Percentiles rank a stretch among this genome's conserved stretches.
These are phyloP conservation scores for Halophytophthora batemanensis DNA, from an alignment of 352 stramenopile species.

Conservation along the genomic window DNA sequence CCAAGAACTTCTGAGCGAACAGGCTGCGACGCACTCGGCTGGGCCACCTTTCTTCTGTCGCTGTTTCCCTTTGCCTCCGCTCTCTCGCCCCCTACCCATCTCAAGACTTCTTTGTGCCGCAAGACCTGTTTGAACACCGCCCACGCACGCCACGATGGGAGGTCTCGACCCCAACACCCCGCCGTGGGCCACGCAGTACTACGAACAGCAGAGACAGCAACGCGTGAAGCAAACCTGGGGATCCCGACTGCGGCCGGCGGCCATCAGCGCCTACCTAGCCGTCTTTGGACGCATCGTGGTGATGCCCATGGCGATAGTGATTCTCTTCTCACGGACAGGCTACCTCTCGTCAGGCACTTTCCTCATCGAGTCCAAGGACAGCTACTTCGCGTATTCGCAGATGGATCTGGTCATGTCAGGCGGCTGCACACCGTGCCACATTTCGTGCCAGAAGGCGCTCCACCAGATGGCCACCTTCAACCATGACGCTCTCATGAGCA, in stretches of 20 bases:
- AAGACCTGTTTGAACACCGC: too few species aligned
- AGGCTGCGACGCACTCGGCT: too few species aligned
- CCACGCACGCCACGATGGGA: too few species aligned
- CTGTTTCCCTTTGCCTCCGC: too few species aligned
- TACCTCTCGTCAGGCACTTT: neutral
- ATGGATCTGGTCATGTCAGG: conserved; percentile 1
- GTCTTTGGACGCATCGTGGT: neutral
- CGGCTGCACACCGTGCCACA: neutral
- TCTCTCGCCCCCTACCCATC: too few species aligned
- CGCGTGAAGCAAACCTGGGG: neutral
- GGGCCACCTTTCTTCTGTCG: too few species aligned
- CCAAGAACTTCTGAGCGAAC: too few species aligned
- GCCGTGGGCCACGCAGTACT: neutral
- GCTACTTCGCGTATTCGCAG: neutral
- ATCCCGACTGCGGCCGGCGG: neutral
- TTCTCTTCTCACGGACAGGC: neutral
- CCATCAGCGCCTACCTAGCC: neutral
- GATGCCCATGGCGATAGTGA: neutral
- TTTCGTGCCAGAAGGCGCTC: neutral
- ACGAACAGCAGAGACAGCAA: neutral
- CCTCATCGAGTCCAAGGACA: neutral
- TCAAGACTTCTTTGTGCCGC: too few species aligned
- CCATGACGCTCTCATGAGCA: neutral
- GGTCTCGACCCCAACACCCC: too few species aligned
- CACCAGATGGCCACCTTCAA: neutral